These are phyloP conservation scores for Penicillium nordicum DNA, from an alignment of 2,329 filamentous ascomycete genomes.

Conservation along the genomic window DNA sequence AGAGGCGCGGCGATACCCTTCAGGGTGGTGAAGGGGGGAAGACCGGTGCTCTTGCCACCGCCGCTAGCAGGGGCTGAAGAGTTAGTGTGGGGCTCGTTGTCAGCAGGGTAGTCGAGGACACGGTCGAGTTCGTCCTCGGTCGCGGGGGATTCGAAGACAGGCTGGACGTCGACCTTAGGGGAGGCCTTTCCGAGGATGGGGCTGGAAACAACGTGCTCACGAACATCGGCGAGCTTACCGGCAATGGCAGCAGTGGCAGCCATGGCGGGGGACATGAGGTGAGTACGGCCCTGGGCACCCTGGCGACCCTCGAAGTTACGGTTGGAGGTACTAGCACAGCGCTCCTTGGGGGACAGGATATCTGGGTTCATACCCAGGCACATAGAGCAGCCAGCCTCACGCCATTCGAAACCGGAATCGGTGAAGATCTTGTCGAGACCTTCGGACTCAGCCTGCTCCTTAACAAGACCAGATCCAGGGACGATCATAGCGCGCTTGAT, in stretches of 20 bases:
- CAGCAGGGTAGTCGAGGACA: slow-evolving; percentile 61
- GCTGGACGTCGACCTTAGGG: slow-evolving; percentile 58
- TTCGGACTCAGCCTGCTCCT: slow-evolving; percentile 84
- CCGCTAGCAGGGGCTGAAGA: slow-evolving; percentile 35
- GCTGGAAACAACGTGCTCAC: slow-evolving; percentile 62
- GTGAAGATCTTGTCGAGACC: slow-evolving; percentile 89
- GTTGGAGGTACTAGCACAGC: slow-evolving; percentile 93
- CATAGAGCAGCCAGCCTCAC: slow-evolving; percentile 98
- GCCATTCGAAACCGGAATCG: slow-evolving; percentile 94
- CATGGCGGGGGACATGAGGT: slow-evolving; percentile 97
- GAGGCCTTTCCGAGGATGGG: slow-evolving; percentile 50
- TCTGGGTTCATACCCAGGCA: slow-evolving; percentile 99
- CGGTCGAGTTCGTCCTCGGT: slow-evolving; percentile 63
- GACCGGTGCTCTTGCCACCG: slow-evolving; percentile 55
- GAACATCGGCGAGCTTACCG: slow-evolving; percentile 88
- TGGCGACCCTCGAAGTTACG: slow-evolving; percentile 97
- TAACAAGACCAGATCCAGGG: slow-evolving; percentile 90
- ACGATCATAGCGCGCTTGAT: slow-evolving; percentile 95
- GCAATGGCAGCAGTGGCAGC: slow-evolving; percentile 85
- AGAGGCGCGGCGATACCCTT: slow-evolving; percentile 86
- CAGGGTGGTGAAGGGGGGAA: slow-evolving; percentile 78
- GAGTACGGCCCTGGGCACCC: slow-evolving; percentile 84
- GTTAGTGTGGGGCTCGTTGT: slow-evolving; percentile 64
- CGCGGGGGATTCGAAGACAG: slow-evolving; percentile 56
- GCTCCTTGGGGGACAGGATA: slow-evolving; percentile 85